Evolutionary conservation across 495 filamentous ascomycete genomes (phyloP).

Genomic region (Penicillium salamii): DNA sequence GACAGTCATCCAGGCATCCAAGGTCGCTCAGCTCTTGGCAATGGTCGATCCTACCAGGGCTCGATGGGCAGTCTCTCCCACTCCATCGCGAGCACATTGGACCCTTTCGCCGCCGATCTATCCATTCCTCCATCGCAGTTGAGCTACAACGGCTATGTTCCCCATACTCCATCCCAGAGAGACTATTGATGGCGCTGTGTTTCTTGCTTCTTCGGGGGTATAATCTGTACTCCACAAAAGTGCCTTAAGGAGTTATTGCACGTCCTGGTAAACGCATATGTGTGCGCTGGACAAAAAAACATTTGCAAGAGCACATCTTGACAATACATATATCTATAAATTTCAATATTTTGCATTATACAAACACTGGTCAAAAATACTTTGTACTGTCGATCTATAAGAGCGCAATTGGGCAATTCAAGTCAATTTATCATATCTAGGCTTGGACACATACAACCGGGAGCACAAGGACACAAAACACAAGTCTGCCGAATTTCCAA

Average conservation of each 20-base stretch:
- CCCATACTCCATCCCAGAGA: conserved; percentile 28
- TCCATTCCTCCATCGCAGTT: conserved; percentile 33
- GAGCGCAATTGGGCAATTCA: too few species aligned
- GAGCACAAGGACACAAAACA: not conserved
- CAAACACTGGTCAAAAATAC: too few species aligned
- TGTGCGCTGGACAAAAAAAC: too few species aligned
- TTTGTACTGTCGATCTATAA: too few species aligned
- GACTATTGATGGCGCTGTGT: conserved; percentile 19
- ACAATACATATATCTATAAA: too few species aligned
- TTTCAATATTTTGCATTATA: not conserved
- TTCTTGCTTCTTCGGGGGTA: too few species aligned
- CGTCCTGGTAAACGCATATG: too few species aligned
- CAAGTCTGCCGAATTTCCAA: too few species aligned
- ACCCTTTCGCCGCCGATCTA: conserved; percentile 33
- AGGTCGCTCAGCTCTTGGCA: conserved; percentile 16
- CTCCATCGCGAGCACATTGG: conserved; percentile 28
- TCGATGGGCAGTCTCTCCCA: conserved; percentile 24
- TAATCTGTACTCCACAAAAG: too few species aligned
- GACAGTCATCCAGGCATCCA: conserved; percentile 27
- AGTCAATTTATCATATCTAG: not conserved
- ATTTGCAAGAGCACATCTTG: too few species aligned
- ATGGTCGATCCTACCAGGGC: conserved; percentile 26
- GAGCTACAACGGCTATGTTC: conserved; percentile 33
- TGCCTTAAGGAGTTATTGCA: not conserved
- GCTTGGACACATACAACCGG: not conserved